phyloP scores from a whole-genome alignment of 805 yeast species.

The Sugiyamaella chiloensis region DNA sequence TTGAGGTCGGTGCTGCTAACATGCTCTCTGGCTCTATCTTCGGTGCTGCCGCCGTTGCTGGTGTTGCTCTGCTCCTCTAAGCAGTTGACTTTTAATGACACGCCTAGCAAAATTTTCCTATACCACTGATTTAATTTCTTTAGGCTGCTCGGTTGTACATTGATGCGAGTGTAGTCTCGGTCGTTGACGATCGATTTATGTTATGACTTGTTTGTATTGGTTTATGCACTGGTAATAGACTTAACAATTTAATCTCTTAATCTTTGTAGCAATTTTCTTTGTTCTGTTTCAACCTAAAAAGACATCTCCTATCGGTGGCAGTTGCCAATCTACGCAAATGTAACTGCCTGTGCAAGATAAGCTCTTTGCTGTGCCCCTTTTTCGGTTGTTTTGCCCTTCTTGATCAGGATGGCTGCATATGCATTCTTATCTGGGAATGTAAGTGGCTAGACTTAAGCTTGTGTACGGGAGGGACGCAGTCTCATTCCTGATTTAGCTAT shows the following conservation, averaged over 20 bases:
- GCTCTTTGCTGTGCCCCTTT: no score
- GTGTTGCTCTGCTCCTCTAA: constrained; percentile 26
- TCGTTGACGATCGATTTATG: constrained; percentile 2
- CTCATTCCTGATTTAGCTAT: no score
- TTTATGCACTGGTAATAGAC: constrained; percentile 4
- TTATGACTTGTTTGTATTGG: constrained; percentile 6
- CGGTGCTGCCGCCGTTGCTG: constrained; percentile 28
- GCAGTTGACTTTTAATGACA: no score
- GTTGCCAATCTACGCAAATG: no score
- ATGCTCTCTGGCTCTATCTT: constrained; percentile 17
- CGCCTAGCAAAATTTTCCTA: neutral
- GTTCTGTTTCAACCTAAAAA: no score
- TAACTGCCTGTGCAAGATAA: no score
- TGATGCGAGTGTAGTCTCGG: constrained; percentile 1
- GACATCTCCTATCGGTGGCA: no score
- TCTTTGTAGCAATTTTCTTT: neutral
- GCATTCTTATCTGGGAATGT: no score
- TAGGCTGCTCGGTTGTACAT: constrained; percentile 7
- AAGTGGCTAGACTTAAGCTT: no score
- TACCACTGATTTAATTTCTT: constrained; percentile 3
- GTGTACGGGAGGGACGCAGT: no score
- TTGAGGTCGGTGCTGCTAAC: constrained; percentile 24
- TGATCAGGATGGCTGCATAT: no score
- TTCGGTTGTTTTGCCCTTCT: no score
- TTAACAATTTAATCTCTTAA: neutral